phyloP scores from a whole-genome alignment of 495 filamentous ascomycete genomes.

The Penicillium macrosclerotiorum region DNA sequence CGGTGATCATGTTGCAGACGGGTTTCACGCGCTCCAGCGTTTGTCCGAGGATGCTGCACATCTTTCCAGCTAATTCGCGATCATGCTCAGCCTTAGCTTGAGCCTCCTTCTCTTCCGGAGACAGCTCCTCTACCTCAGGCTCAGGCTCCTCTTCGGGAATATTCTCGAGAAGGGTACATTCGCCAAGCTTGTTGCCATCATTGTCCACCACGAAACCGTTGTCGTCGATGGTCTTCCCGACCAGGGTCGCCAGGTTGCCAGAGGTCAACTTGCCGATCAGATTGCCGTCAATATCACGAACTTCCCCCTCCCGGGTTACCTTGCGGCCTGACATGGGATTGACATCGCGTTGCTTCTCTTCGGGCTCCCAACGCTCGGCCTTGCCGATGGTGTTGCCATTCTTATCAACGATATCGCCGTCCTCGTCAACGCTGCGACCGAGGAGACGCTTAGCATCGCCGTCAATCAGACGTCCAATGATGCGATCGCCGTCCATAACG shows the following conservation, averaged over 20 bases:
- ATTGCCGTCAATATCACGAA: conserved; percentile 77
- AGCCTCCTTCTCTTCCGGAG: conserved; percentile 51
- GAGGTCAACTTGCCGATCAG: conserved; percentile 75
- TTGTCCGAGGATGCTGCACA: conserved; percentile 69
- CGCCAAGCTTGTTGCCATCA: conserved; percentile 77
- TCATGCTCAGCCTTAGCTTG: conserved; percentile 63
- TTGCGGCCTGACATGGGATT: conserved; percentile 73
- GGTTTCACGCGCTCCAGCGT: conserved; percentile 82
- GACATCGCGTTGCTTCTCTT: conserved; percentile 63
- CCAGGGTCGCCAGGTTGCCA: conserved; percentile 65
- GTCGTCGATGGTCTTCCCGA: conserved; percentile 80
- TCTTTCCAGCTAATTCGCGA: conserved; percentile 72
- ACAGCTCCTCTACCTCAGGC: conserved; percentile 30
- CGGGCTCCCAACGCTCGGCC: conserved; percentile 79
- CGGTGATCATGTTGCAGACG: conserved; percentile 82
- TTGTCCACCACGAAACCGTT: conserved; percentile 81
- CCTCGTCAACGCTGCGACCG: conserved; percentile 76
- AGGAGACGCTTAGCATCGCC: conserved; percentile 70
- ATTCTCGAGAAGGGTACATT: conserved; percentile 75
- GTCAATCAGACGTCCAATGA: conserved; percentile 71
- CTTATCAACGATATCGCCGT: conserved; percentile 79
- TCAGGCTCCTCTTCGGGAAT: conserved; percentile 53
- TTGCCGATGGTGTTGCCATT: conserved; percentile 79
- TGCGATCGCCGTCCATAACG: conserved; percentile 59
- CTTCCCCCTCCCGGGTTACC: conserved; percentile 80